Percentiles rank a stretch among this genome's conserved stretches.
phyloP scores from a whole-genome alignment of 768 basidiomycete genomes.

The Russula vinacea region DNA sequence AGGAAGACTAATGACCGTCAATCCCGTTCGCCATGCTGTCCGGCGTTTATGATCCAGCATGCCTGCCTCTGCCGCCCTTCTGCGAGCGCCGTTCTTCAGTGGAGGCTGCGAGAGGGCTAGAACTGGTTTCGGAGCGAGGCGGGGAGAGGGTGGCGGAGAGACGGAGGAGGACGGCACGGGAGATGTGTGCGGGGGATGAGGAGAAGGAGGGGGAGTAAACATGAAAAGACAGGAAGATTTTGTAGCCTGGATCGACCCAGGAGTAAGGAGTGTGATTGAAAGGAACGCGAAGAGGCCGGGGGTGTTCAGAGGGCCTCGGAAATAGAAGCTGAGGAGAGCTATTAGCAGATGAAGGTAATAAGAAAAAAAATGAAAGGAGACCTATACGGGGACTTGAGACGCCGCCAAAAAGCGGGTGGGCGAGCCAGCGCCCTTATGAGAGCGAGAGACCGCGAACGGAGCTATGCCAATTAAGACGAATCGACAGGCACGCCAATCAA shows the following conservation, averaged over 20 bases:
- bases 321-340: not conserved
- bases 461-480: not conserved
- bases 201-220: slow-evolving; percentile 46
- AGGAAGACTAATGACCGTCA: slow-evolving; percentile 57
- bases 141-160: slow-evolving; percentile 5
- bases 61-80: slow-evolving; percentile 1
- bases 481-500: slow-evolving; percentile 10
- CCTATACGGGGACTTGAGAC: not conserved
- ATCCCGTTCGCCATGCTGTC: slow-evolving; percentile 45
- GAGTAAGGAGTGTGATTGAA: slow-evolving; percentile 20
- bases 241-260: not conserved
- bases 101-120: slow-evolving; percentile 27
- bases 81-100: not conserved
- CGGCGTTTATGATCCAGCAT: slow-evolving; percentile 41
- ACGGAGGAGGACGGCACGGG: slow-evolving; percentile 7
- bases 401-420: not conserved
- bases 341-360: not conserved
- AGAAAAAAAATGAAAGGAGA: not conserved
- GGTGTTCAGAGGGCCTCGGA: not conserved
- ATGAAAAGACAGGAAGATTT: slow-evolving; percentile 24
- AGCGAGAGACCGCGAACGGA: not conserved
- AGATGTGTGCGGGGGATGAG: slow-evolving; percentile 33
- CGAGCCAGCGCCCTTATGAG: not conserved
- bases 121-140: not conserved
- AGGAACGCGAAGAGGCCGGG: slow-evolving; percentile 11